phyloP scores from a whole-genome alignment of 2,329 filamentous ascomycete genomes.

The Sarocladiaceae sp. region DNA sequence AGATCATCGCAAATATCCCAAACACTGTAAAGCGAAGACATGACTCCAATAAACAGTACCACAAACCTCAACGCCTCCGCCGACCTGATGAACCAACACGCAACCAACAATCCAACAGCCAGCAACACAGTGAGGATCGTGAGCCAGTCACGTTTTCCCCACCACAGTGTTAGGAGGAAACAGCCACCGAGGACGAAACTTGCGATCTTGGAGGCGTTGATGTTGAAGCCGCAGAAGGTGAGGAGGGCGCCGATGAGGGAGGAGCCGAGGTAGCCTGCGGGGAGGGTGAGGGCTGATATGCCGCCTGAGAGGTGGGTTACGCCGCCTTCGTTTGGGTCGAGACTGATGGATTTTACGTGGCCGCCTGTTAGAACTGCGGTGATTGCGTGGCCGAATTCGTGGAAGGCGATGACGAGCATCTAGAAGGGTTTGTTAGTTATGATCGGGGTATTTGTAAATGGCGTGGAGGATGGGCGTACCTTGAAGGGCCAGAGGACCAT shows the following conservation, averaged over 20 bases:
- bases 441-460: not conserved
- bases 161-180: conserved; percentile 77
- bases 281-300: conserved; percentile 64
- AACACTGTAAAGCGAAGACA: conserved; percentile 75
- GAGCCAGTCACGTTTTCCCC: conserved; percentile 74
- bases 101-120: conserved; percentile 67
- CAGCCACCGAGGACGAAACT: conserved; percentile 69
- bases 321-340: conserved; percentile 75
- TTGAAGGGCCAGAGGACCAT: conserved; percentile 80
- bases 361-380: conserved; percentile 70
- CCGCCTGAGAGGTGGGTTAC: conserved; percentile 76
- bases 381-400: conserved; percentile 75
- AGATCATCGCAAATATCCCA: conserved; percentile 86
- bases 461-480: conserved; percentile 34
- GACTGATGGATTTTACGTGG: conserved; percentile 67
- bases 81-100: conserved; percentile 76
- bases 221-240: conserved; percentile 77
- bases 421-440: too few species aligned
- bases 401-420: conserved; percentile 82
- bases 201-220: conserved; percentile 75
- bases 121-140: conserved; percentile 67
- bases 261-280: conserved; percentile 74
- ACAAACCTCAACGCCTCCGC: conserved; percentile 70
- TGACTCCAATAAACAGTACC: conserved; percentile 76
- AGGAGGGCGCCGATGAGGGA: conserved; percentile 72